Conservation (phyloP, 2,329 filamentous ascomycete genomes). For the Ploettnerulaceae sp. region DNA sequence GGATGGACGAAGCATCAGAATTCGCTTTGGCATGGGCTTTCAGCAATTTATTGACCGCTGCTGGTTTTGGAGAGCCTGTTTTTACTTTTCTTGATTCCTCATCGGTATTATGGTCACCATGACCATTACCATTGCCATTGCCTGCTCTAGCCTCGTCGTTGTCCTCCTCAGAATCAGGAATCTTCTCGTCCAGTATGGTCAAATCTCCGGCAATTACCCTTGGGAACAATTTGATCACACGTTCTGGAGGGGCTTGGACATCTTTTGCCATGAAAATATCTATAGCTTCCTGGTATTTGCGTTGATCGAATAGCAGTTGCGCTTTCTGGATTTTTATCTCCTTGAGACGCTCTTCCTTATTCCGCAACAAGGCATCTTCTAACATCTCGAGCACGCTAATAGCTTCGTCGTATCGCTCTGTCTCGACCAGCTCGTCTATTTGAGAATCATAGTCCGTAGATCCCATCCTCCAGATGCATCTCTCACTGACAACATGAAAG, state of each 20-base stretch:
- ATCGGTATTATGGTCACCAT: constrained; percentile 32
- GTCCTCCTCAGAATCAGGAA: constrained; percentile 40
- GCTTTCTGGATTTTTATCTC: constrained; percentile 92
- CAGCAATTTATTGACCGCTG: constrained; percentile 39
- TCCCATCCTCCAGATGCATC: constrained; percentile 93
- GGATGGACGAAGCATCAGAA: constrained; percentile 52
- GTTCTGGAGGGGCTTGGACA: constrained; percentile 82
- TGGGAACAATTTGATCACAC: constrained; percentile 82
- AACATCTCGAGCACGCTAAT: constrained; percentile 85
- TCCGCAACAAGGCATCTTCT: constrained; percentile 80
- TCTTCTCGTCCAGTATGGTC: constrained; percentile 52
- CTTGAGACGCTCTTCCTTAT: constrained; percentile 75
- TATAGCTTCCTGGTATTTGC: constrained; percentile 79
- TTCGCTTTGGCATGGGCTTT: constrained; percentile 33
- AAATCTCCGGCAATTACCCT: constrained; percentile 77
- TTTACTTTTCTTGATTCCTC: constrained; percentile 19
- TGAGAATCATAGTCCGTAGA: constrained; percentile 88
- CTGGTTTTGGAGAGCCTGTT: constrained; percentile 31
- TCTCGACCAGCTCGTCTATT: constrained; percentile 72
- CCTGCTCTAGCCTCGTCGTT: constrained; percentile 36
- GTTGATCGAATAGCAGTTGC: constrained; percentile 73
- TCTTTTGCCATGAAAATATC: constrained; percentile 75
- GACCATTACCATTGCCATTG: too few species aligned
- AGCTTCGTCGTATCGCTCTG: constrained; percentile 78
- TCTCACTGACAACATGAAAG: constrained; percentile 87